Percentiles rank a stretch among this genome's conserved stretches.
Conservation (phyloP, 1,284 basidiomycete genomes). For the Earliella scabrosa region DNA sequence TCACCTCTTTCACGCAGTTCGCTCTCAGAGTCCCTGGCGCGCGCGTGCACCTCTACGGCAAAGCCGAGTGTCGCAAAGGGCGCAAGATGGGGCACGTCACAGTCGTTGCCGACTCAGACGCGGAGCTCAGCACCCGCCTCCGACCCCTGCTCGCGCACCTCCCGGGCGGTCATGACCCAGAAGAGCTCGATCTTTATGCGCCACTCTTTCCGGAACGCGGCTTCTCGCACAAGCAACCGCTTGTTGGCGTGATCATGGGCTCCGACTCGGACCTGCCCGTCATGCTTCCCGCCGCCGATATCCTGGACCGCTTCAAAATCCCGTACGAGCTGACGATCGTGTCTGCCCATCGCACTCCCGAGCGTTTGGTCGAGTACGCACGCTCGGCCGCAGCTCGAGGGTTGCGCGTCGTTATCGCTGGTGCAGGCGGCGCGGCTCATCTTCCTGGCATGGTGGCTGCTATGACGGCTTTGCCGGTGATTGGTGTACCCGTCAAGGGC, state of each 20-base stretch:
- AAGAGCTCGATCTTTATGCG: constrained; percentile 61
- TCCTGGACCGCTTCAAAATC: constrained; percentile 82
- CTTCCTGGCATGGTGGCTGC: constrained; percentile 98
- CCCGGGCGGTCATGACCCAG: constrained; percentile 51
- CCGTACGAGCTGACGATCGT: constrained; percentile 97
- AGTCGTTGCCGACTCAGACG: constrained; percentile 84
- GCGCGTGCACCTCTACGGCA: constrained; percentile 92
- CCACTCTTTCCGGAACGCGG: constrained; percentile 50
- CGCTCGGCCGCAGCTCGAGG: constrained; percentile 79
- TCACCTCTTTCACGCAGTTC: constrained; percentile 56
- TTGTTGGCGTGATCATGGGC: constrained; percentile 98
- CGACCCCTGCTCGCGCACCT: constrained; percentile 72
- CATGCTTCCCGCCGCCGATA: constrained; percentile 89
- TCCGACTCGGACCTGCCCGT: constrained; percentile 97
- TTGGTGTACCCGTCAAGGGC: constrained; percentile 97
- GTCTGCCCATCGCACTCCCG: constrained; percentile 94
- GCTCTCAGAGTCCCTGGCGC: constrained; percentile 79
- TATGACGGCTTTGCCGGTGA: constrained; percentile 91
- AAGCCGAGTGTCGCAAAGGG: constrained; percentile 86
- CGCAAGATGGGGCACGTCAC: constrained; percentile 99
- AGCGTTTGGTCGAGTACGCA: constrained; percentile 86
- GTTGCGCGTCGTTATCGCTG: constrained; percentile 84
- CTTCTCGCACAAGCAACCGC: constrained; percentile 70
- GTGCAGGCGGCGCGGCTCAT: constrained; percentile 97
- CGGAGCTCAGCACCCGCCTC: constrained; percentile 73